Base-by-base conservation (phyloP, 1,139 yeast genomes). In the Suhomyces atakaporum region DNA sequence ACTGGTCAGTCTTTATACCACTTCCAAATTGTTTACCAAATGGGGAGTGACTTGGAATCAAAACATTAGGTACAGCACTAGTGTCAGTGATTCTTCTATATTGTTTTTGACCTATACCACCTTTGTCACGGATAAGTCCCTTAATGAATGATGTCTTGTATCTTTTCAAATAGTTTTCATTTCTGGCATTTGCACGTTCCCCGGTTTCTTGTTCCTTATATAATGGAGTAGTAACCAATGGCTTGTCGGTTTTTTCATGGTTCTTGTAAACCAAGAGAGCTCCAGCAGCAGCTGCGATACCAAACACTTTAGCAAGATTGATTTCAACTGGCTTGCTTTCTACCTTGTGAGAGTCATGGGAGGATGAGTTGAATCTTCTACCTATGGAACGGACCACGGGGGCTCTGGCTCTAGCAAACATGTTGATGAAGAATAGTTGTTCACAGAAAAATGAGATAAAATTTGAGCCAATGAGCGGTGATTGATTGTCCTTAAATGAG, bases 41-140 rank as follows among this genome's bases (percentile, higher is more conserved):
- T 11, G 74, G 64, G 13, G 76, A 68, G 48, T 68, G 75, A n/a
- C 74, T 56, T 30, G 70, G 70, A 46, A 71, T 69, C 44, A 69
- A 55, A 30, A 51, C 61, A 28, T 62, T 56, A 24, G 73, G 64
- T 22, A 60, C 47, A 8, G 60, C 48, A 7, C 62, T 56, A 13
- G 58, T 56, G 44, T 57, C 63, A 13, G 57, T 49, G 36, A 54
- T 46, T 54, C 66, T 62, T 51, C 69, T 66, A 49, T 60, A 64
- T 45, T 66, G 72, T 45, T 58, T 65, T 52, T 64, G 73, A 37
- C 75, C 75, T 50, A 68, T 58, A 33, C 76, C 75, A 33, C 76
- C 76, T 53, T 68, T 70, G 49, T 72, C 77, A 53, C 65, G 66
- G 35, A 67, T 68, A 44, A 60, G 65, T n/a, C 60, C 60, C 52